phyloP scores from a whole-genome alignment of 257 asterid species.

The Voacanga thouarsii region DNA sequence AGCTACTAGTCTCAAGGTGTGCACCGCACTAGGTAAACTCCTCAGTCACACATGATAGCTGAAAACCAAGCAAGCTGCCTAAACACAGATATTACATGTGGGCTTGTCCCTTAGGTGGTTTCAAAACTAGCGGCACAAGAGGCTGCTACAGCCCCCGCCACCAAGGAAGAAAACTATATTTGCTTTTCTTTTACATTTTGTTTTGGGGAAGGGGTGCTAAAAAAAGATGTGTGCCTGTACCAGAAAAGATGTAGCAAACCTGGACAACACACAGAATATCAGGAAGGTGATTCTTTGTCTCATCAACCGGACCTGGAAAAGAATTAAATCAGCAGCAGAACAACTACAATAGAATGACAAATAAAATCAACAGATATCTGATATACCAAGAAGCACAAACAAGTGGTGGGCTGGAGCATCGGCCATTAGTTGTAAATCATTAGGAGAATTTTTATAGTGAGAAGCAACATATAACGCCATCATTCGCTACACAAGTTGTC shows the following conservation, averaged over 20 bases:
- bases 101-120: not conserved
- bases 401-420: slow-evolving; percentile 99
- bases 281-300: slow-evolving; percentile 78
- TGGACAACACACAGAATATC: slow-evolving; percentile 93
- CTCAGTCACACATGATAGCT: not conserved
- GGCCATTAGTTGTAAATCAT: slow-evolving; percentile 92
- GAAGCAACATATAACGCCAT: slow-evolving; percentile 98
- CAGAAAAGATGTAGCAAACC: slow-evolving; percentile 37
- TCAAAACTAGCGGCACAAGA: not conserved
- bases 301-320: slow-evolving; percentile 85
- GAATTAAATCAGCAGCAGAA: slow-evolving; percentile 14
- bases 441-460: slow-evolving; percentile 93
- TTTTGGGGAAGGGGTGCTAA: not conserved
- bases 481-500: slow-evolving; percentile 63
- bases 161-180: not conserved
- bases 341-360: not conserved
- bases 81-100: not conserved
- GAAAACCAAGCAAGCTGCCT: not conserved
- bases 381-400: slow-evolving; percentile 90
- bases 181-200: not conserved
- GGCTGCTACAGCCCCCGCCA: not conserved
- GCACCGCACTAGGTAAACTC: not conserved
- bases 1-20: not conserved
- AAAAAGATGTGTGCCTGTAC: not conserved
- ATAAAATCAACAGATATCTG: slow-evolving; percentile 6